Conservation (phyloP, 106 monocot genomes). For the Dendrobium nobile region DNA sequence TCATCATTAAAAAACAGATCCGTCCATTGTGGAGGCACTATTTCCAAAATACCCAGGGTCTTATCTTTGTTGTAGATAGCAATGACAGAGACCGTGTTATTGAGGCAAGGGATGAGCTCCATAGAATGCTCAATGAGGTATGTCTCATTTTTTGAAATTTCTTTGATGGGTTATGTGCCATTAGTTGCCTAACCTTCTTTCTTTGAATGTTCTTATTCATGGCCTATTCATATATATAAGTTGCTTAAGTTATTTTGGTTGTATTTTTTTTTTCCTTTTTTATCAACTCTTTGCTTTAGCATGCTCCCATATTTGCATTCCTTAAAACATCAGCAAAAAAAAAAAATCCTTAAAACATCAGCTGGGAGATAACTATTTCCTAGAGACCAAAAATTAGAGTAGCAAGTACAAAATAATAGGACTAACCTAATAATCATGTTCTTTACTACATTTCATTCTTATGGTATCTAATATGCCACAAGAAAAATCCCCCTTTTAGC, state of each 20-base stretch:
- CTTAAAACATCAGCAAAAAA: neutral
- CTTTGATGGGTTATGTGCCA: neutral
- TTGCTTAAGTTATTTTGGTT: neutral
- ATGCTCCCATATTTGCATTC: neutral
- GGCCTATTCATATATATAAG: neutral
- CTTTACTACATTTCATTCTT: no score
- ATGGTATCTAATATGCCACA: no score
- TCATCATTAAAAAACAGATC: constrained; percentile 34
- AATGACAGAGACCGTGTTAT: constrained; percentile 79
- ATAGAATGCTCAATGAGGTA: constrained; percentile 81
- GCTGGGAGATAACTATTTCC: neutral
- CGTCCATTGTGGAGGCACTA: constrained; percentile 82
- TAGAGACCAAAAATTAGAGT: neutral
- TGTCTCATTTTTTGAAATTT: neutral
- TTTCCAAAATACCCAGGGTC: constrained; percentile 73
- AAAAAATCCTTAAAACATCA: neutral
- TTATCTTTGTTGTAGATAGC: constrained; percentile 79
- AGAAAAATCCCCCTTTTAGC: no score
- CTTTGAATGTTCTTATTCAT: neutral
- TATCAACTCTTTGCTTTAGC: neutral
- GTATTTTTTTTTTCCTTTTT: neutral
- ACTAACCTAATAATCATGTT: neutral
- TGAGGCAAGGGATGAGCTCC: constrained; percentile 74
- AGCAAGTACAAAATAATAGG: neutral
- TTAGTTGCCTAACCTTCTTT: neutral